These are phyloP conservation scores for Cryptococcus sp. DNA, from an alignment of 1,284 basidiomycete species.

Conservation along the genomic window DNA sequence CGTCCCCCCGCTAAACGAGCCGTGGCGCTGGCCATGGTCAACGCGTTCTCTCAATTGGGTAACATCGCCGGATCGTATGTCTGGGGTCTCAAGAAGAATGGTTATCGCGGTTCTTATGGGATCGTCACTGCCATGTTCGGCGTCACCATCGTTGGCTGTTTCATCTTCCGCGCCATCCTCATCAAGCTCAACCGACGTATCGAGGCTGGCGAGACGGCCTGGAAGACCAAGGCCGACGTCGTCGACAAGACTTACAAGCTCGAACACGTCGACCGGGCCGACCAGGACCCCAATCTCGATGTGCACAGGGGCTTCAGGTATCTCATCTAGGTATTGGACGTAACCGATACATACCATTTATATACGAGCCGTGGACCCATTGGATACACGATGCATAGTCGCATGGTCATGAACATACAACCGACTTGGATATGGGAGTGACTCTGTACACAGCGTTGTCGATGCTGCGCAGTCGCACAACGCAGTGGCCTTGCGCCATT, in stretches of 20 bases:
- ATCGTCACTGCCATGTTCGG: conserved; percentile 43
- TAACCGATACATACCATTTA: too few species aligned
- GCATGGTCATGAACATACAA: too few species aligned
- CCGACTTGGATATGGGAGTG: too few species aligned
- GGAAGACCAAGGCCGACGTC: conserved; percentile 30
- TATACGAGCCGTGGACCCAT: too few species aligned
- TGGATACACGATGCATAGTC: too few species aligned
- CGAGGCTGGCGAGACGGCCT: conserved; percentile 37
- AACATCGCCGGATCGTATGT: conserved; percentile 65
- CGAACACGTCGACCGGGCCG: conserved; percentile 38
- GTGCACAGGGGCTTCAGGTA: conserved; percentile 56
- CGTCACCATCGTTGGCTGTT: conserved; percentile 35
- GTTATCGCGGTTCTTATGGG: conserved; percentile 45
- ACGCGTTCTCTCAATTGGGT: conserved; percentile 53
- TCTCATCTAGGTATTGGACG: conserved; percentile 33
- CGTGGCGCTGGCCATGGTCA: conserved; percentile 44
- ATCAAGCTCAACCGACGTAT: conserved; percentile 40
- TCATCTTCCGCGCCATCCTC: conserved; percentile 38
- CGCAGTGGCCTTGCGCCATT: too few species aligned
- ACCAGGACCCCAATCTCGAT: conserved; percentile 50
- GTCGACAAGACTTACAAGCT: conserved; percentile 53
- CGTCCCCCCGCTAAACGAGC: conserved; percentile 48
- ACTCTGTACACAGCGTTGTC: too few species aligned
- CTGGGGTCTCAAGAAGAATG: conserved; percentile 35
- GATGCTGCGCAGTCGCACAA: too few species aligned